A percentile compares a stretch with the other conserved stretches of the same genome.
Evolutionary conservation across 768 basidiomycete genomes (phyloP).

Genomic region (Rhizopogon roseolus): DNA sequence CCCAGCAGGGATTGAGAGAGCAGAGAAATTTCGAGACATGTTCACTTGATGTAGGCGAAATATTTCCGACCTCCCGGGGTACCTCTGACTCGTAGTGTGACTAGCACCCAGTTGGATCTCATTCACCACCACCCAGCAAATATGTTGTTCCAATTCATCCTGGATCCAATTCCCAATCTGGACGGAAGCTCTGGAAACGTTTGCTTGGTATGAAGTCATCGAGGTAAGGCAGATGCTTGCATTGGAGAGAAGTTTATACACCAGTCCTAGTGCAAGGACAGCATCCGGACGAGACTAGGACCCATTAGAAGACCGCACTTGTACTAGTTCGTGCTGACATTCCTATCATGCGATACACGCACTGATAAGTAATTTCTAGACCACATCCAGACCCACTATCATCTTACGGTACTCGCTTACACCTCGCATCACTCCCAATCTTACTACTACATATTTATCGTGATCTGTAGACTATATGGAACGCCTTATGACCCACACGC

Average conservation of each 20-base stretch:
- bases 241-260: background rate
- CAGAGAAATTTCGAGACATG: background rate
- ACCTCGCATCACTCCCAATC: background rate
- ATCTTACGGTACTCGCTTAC: no score
- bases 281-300: background rate
- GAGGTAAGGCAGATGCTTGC: background rate
- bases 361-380: background rate
- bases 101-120: background rate
- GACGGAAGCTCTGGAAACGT: background rate
- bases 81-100: background rate
- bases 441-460: no score
- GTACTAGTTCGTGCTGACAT: background rate
- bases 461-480: no score
- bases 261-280: background rate
- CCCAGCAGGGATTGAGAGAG: background rate
- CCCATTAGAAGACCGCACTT: no score
- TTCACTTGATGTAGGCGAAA: background rate
- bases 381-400: no score
- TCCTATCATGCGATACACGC: no score
- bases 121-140: background rate
- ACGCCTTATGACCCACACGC: background rate
- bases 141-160: background rate
- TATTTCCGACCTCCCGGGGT: background rate
- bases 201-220: background rate
- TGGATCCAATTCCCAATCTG: background rate